Conservation (phyloP, 768 basidiomycete species). For the Termitomyces sp. region DNA sequence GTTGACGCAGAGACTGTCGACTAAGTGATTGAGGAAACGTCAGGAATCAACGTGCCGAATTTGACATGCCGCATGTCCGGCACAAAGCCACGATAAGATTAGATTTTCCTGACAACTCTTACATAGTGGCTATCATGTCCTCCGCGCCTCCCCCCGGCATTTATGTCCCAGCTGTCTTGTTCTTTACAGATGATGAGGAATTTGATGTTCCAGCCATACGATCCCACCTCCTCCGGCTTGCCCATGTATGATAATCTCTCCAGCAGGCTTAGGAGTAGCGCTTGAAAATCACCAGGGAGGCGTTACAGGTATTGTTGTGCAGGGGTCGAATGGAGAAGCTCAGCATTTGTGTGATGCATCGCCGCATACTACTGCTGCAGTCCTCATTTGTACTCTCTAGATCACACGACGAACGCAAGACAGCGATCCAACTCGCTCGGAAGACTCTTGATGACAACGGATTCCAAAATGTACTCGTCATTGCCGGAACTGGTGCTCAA, state of each 20-base stretch:
- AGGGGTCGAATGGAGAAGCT: constrained; percentile 74
- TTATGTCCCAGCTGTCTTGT: constrained; percentile 77
- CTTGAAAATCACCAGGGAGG: constrained; percentile 47
- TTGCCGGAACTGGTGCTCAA: constrained; percentile 82
- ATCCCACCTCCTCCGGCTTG: constrained; percentile 68
- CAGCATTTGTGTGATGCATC: constrained; percentile 47
- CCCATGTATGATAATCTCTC: constrained; percentile 40
- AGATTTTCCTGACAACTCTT: constrained; percentile 4
- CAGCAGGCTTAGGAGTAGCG: constrained; percentile 7
- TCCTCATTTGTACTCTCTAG: constrained; percentile 15
- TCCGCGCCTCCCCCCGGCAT: constrained; percentile 57
- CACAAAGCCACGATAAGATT: constrained; percentile 13
- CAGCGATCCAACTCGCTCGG: constrained; percentile 58
- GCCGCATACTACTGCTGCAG: background rate
- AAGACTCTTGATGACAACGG: constrained; percentile 69
- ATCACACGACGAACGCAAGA: constrained; percentile 64
- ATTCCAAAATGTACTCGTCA: constrained; percentile 58
- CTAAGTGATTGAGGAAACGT: background rate
- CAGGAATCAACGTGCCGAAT: constrained; percentile 5
- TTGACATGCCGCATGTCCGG: constrained; percentile 11
- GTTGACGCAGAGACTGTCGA: background rate
- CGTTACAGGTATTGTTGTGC: constrained; percentile 65
- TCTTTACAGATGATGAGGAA: constrained; percentile 63
- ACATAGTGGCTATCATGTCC: constrained; percentile 13
- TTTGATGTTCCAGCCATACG: constrained; percentile 63